Conservation (phyloP, 352 stramenopile genomes). For the Globisporangium irregulare region DNA sequence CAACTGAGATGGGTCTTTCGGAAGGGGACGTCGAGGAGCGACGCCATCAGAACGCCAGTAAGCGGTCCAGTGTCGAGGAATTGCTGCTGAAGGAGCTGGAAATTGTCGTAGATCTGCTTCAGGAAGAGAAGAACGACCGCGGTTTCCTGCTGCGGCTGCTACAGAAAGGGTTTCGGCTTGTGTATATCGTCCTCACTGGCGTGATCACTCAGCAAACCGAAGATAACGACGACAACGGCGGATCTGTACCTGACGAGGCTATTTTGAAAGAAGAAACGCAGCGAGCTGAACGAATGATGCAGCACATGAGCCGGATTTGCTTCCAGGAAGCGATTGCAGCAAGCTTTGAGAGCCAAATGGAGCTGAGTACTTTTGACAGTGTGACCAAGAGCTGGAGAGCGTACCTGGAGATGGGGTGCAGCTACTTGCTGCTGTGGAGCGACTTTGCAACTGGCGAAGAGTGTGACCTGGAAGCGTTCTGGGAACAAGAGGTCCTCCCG, state of each 20-base stretch:
- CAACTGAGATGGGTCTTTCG: slow-evolving; percentile 56
- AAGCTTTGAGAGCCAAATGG: not conserved
- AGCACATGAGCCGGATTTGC: slow-evolving; percentile 39
- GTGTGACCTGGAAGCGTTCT: slow-evolving; percentile 35
- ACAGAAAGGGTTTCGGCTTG: slow-evolving; percentile 55
- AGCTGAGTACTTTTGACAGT: not conserved
- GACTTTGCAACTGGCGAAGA: slow-evolving; percentile 25
- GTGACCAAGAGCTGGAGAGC: slow-evolving; percentile 7
- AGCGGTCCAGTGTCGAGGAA: slow-evolving; percentile 33
- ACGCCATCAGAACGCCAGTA: slow-evolving; percentile 25
- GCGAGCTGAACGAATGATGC: slow-evolving; percentile 14
- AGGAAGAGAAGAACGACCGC: slow-evolving; percentile 53
- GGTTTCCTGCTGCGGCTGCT: slow-evolving; percentile 54
- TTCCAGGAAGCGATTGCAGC: slow-evolving; percentile 24
- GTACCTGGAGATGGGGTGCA: slow-evolving; percentile 41
- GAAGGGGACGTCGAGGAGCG: slow-evolving; percentile 58
- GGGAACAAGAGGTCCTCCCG: slow-evolving; percentile 30
- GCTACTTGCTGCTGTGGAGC: slow-evolving; percentile 45
- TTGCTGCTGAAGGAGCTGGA: slow-evolving; percentile 61
- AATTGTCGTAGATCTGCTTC: slow-evolving; percentile 61
- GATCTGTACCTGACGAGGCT: slow-evolving; percentile 5
- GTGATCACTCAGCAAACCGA: not conserved
- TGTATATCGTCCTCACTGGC: slow-evolving; percentile 23
- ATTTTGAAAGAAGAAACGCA: not conserved
- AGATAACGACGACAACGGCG: not conserved